Percentiles rank a stretch among this genome's conserved stretches.
These are phyloP conservation scores for Trichoderma simmonsii DNA, from an alignment of 2,329 filamentous ascomycete species.

Conservation along the genomic window DNA sequence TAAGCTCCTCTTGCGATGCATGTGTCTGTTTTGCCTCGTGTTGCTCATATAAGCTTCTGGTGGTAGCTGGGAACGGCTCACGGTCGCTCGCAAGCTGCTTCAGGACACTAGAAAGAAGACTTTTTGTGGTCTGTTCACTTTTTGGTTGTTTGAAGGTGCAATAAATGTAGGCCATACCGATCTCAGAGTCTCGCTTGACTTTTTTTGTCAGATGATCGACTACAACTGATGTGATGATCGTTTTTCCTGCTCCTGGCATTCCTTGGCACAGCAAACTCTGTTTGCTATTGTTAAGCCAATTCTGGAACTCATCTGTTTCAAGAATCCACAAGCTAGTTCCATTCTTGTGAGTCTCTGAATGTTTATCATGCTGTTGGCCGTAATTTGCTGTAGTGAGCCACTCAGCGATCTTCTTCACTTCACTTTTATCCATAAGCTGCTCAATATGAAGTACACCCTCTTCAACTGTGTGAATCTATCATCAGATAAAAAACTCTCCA, in stretches of 20 bases:
- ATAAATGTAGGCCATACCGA: constrained; percentile 45
- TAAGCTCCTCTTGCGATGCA: neutral
- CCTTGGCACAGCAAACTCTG: constrained; percentile 44
- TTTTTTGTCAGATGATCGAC: constrained; percentile 37
- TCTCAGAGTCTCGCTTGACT: constrained; percentile 21
- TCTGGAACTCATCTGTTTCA: constrained; percentile 33
- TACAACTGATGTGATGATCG: constrained; percentile 41
- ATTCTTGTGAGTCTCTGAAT: constrained; percentile 31
- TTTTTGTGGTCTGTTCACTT: constrained; percentile 24
- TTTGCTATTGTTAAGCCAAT: constrained; percentile 29
- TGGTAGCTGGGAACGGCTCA: neutral
- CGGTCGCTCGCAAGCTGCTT: neutral
- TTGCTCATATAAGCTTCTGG: neutral
- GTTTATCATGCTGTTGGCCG: constrained; percentile 33
- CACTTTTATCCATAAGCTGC: neutral
- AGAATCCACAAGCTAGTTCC: constrained; percentile 48
- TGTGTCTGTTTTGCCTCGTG: neutral
- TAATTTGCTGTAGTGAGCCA: constrained; percentile 42
- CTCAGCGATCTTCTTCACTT: constrained; percentile 25
- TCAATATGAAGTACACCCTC: neutral
- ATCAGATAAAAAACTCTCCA: neutral
- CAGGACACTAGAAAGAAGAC: neutral
- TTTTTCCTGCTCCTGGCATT: constrained; percentile 49
- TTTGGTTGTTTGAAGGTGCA: constrained; percentile 36
- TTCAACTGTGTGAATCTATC: neutral